These are phyloP conservation scores for Hirsutella rhossiliensis DNA, from an alignment of 2,329 filamentous ascomycete genomes.

Conservation along the genomic window DNA sequence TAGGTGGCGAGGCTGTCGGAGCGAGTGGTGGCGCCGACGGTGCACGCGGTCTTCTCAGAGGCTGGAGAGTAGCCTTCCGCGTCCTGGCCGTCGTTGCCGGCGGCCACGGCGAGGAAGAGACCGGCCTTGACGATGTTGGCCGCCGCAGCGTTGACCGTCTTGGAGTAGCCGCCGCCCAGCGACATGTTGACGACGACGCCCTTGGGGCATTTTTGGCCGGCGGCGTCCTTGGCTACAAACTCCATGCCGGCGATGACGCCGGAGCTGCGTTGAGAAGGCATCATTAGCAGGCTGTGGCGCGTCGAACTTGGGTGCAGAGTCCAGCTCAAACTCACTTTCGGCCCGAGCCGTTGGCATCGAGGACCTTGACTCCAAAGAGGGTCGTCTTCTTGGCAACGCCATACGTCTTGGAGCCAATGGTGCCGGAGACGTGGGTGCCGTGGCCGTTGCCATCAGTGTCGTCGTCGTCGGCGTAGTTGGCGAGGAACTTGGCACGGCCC, in stretches of 20 bases:
- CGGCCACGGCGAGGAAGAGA: constrained; percentile 41
- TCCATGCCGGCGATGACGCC: constrained; percentile 32
- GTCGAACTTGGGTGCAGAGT: neutral
- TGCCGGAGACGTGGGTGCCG: constrained; percentile 35
- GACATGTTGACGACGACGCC: constrained; percentile 42
- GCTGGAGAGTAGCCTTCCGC: constrained; percentile 33
- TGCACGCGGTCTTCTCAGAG: constrained; percentile 30
- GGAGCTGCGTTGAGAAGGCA: constrained; percentile 13
- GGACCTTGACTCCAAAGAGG: constrained; percentile 33
- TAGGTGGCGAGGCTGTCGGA: constrained; percentile 26
- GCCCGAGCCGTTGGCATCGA: constrained; percentile 23
- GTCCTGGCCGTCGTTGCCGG: constrained; percentile 35
- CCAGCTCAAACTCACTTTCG: constrained; percentile 10
- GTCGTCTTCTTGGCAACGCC: constrained; percentile 33
- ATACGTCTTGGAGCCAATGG: constrained; percentile 27
- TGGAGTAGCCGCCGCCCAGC: constrained; percentile 33
- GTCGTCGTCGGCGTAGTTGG: constrained; percentile 23
- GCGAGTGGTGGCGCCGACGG: constrained; percentile 32
- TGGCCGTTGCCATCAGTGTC: constrained; percentile 31
- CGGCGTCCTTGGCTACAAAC: constrained; percentile 23
- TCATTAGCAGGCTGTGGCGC: neutral
- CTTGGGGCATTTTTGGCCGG: constrained; percentile 23
- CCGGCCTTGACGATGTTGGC: constrained; percentile 27
- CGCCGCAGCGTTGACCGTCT: constrained; percentile 35
- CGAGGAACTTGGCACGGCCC: constrained; percentile 26